Percentiles rank a stretch among this genome's conserved stretches.
Evolutionary conservation across 768 basidiomycete genomes (phyloP).

Genomic region (Lentinula edodes): DNA sequence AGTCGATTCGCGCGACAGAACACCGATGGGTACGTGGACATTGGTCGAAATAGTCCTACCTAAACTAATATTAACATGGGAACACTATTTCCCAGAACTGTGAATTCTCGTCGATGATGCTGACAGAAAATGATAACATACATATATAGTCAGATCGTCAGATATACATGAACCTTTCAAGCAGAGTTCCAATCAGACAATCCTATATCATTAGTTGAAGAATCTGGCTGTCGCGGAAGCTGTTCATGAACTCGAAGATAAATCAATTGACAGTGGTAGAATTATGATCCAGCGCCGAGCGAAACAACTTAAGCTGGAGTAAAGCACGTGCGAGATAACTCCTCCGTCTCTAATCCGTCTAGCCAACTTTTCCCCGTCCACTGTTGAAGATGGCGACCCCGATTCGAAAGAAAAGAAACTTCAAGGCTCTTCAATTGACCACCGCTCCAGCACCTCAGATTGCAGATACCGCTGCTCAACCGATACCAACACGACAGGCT

Average conservation of each 20-base stretch:
- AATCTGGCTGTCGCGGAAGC: no score
- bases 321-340: neutral
- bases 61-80: neutral
- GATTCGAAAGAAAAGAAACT: slow-evolving; percentile 88
- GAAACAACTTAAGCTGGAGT: no score
- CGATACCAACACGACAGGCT: slow-evolving; percentile 43
- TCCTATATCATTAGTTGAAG: no score
- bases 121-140: neutral
- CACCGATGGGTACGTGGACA: neutral
- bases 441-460: slow-evolving; percentile 9
- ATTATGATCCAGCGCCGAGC: no score
- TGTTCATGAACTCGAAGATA: no score
- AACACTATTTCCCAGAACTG: neutral
- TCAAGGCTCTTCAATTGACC: slow-evolving; percentile 75
- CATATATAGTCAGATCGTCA: no score
- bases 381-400: slow-evolving; percentile 42
- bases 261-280: no score
- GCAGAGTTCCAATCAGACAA: no score
- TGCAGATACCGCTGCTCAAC: slow-evolving; percentile 22
- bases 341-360: neutral
- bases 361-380: neutral
- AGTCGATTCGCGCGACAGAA: neutral
- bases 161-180: no score
- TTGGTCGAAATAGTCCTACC: neutral
- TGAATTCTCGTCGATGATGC: neutral